Percentiles rank a stretch among this genome's conserved stretches.
Conservation (phyloP, 495 filamentous ascomycete species). For the Darksidea phi region DNA sequence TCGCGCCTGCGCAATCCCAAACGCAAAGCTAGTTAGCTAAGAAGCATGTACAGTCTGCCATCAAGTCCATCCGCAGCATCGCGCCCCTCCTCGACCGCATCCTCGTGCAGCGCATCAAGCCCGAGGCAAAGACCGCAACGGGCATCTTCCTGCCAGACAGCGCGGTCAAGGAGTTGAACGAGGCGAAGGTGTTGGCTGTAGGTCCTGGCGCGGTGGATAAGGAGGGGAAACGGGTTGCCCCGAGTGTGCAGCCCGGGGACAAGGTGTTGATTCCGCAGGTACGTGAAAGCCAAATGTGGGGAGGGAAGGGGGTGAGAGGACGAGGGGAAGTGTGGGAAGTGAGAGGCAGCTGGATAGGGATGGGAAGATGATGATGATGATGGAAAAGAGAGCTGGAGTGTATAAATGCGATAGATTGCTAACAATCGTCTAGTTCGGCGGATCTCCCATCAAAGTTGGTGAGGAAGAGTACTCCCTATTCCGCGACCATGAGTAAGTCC, state of each 20-base stretch:
- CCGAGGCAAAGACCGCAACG: conserved; percentile 89
- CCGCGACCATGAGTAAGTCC: conserved; percentile 89
- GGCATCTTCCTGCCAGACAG: conserved; percentile 98
- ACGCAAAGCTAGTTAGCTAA: too few species aligned
- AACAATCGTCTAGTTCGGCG: conserved; percentile 69
- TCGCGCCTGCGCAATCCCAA: too few species aligned
- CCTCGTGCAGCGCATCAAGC: conserved; percentile 95
- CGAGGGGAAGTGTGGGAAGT: conserved; percentile 1
- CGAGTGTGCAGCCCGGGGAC: conserved; percentile 80
- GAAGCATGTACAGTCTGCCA: conserved; percentile 53
- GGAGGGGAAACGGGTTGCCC: conserved; percentile 80
- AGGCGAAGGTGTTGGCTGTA: conserved; percentile 92
- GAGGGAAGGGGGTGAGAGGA: neutral
- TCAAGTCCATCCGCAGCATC: conserved; percentile 95
- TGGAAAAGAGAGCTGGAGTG: neutral
- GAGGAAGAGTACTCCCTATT: conserved; percentile 95
- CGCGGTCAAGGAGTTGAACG: conserved; percentile 96
- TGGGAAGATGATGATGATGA: conserved; percentile 7
- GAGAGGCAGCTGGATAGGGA: conserved; percentile 14
- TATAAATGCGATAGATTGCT: conserved; percentile 38
- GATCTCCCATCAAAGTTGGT: conserved; percentile 92
- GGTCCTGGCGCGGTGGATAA: conserved; percentile 83
- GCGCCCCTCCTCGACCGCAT: conserved; percentile 97
- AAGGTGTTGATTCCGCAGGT: conserved; percentile 97
- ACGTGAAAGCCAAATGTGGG: conserved; percentile 44